These are phyloP conservation scores for Fusarium hainanense DNA, from an alignment of 2,329 filamentous ascomycete genomes.

Conservation along the genomic window DNA sequence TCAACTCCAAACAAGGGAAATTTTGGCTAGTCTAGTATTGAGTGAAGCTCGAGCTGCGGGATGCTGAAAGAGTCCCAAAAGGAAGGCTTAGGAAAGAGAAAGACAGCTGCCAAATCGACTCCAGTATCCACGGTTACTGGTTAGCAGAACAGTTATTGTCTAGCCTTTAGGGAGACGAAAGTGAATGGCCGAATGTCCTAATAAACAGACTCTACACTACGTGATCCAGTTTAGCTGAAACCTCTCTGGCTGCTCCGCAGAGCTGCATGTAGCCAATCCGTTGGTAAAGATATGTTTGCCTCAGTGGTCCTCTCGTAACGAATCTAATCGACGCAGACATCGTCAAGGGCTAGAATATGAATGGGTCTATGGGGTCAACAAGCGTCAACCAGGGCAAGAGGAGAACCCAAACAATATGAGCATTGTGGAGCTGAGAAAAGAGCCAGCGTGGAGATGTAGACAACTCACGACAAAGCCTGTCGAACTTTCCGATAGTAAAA, in stretches of 20 bases:
- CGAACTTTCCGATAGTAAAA: neutral
- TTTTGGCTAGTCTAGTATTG: neutral
- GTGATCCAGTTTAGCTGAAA: neutral
- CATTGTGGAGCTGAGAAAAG: neutral
- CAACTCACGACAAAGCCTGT: neutral
- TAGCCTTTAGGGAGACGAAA: neutral
- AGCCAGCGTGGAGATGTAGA: neutral
- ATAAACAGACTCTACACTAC: neutral
- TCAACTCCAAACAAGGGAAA: neutral
- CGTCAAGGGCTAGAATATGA: conserved; percentile 1
- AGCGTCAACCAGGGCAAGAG: conserved; percentile 1
- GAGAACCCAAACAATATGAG: conserved; percentile 14
- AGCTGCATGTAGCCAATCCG: conserved; percentile 1
- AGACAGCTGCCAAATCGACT: neutral
- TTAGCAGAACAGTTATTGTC: neutral
- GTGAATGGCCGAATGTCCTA: neutral
- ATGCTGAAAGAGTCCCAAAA: neutral
- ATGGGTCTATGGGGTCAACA: conserved; percentile 44
- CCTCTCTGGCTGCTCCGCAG: neutral
- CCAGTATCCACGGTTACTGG: neutral
- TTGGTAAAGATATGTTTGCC: neutral
- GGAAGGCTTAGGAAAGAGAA: neutral
- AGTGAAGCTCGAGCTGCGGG: neutral
- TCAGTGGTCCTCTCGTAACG: neutral
- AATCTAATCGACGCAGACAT: neutral